A percentile compares a stretch with the other conserved stretches of the same genome.
Evolutionary conservation across 1,284 basidiomycete species (phyloP).

Genomic region (Ganoderma sinense): DNA sequence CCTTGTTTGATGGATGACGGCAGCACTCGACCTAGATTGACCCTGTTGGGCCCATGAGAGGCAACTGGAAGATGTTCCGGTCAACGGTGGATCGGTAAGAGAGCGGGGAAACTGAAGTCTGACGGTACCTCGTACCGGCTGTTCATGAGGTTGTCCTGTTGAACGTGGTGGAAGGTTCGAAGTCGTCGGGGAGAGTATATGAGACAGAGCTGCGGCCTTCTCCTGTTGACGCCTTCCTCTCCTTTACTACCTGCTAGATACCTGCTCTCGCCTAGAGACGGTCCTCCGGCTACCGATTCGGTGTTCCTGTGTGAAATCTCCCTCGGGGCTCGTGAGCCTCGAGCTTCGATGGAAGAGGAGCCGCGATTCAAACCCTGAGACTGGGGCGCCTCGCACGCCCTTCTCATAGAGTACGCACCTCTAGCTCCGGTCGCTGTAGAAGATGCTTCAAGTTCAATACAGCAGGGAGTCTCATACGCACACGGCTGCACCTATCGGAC

Average conservation of each 20-base stretch:
- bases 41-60: neutral
- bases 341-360: conserved; percentile 10
- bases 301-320: neutral
- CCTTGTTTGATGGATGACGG: neutral
- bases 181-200: conserved; percentile 7
- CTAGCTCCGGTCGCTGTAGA: conserved; percentile 11
- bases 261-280: conserved; percentile 1
- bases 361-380: conserved; percentile 1
- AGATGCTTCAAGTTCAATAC: neutral
- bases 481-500: neutral
- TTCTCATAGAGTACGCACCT: conserved; percentile 18
- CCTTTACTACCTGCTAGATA: neutral
- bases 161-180: neutral
- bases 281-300: neutral
- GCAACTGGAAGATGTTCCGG: neutral
- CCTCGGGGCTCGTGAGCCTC: neutral
- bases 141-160: neutral
- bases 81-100: neutral
- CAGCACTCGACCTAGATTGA: neutral
- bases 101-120: neutral
- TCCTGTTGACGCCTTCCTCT: neutral
- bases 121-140: conserved; percentile 2
- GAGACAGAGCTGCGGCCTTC: neutral
- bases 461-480: neutral
- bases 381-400: conserved; percentile 15